Conservation (phyloP, 148 eudicot genomes). For the Camellia sinensis region DNA sequence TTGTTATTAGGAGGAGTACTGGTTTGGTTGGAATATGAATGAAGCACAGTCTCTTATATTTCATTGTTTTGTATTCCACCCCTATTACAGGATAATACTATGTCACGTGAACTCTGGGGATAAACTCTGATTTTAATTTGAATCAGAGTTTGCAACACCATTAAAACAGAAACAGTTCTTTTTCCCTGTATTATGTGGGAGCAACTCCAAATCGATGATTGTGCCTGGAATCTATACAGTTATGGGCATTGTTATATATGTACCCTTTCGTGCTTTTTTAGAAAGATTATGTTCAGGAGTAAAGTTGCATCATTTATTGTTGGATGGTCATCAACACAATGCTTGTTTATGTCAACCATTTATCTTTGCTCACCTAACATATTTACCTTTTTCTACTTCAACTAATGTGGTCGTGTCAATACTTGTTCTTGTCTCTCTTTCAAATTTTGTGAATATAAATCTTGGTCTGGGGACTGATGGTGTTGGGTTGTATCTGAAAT, state of each 20-base stretch:
- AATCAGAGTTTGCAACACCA: background rate
- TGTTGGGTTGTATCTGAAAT: background rate
- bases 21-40: background rate
- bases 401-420: background rate
- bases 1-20: background rate
- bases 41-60: background rate
- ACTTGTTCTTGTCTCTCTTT: background rate
- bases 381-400: background rate
- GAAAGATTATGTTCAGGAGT: background rate
- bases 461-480: constrained; percentile 9
- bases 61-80: background rate
- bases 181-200: background rate
- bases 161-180: background rate
- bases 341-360: constrained; percentile 13
- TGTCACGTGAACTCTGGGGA: background rate
- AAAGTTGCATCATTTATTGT: background rate
- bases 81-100: background rate
- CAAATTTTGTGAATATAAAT: constrained; percentile 10
- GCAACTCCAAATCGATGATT: background rate
- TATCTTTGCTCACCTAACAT: background rate
- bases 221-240: background rate
- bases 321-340: background rate
- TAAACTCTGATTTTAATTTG: background rate
- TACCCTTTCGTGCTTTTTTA: background rate
- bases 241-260: background rate